Evolutionary conservation across 768 basidiomycete genomes (phyloP).

Genomic region (Dioszegia hungarica): DNA sequence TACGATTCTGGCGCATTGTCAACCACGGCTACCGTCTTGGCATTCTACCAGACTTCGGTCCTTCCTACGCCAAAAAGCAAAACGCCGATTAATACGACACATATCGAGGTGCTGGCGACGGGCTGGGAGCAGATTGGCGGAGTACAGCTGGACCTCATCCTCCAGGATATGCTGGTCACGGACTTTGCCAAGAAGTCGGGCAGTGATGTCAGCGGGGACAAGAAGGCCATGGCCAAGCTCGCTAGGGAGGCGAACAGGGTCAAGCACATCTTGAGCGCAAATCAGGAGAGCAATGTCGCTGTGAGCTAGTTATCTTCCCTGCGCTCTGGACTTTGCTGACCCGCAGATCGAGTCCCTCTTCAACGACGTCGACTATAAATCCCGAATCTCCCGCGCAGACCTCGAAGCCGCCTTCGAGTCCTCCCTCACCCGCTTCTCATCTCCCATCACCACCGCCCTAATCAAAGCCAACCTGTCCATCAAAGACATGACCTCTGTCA

Average conservation of each 20-base stretch:
- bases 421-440: slow-evolving; percentile 18
- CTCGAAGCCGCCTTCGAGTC: slow-evolving; percentile 60
- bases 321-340: not conserved
- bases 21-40: slow-evolving; percentile 47
- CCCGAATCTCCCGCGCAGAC: slow-evolving; percentile 67
- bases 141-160: slow-evolving; percentile 72
- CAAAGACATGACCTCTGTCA: slow-evolving; percentile 58
- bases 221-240: slow-evolving; percentile 82
- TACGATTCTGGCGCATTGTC: slow-evolving; percentile 84
- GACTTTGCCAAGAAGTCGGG: slow-evolving; percentile 60
- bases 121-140: slow-evolving; percentile 80
- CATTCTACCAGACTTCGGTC: slow-evolving; percentile 44
- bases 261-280: slow-evolving; percentile 90
- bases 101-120: slow-evolving; percentile 70
- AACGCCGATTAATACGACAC: slow-evolving; percentile 55
- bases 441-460: slow-evolving; percentile 28
- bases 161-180: slow-evolving; percentile 73
- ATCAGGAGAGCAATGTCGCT: slow-evolving; percentile 67
- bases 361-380: slow-evolving; percentile 83
- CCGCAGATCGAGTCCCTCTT: slow-evolving; percentile 76
- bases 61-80: slow-evolving; percentile 45
- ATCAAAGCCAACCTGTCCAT: slow-evolving; percentile 16
- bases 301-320: slow-evolving; percentile 53
- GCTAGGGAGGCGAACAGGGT: slow-evolving; percentile 90
- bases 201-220: slow-evolving; percentile 63